Evolutionary conservation across 352 stramenopile genomes (phyloP), one percentile per base, ranked within the genome.

Genomic region (Pythium coloratum): DNA sequence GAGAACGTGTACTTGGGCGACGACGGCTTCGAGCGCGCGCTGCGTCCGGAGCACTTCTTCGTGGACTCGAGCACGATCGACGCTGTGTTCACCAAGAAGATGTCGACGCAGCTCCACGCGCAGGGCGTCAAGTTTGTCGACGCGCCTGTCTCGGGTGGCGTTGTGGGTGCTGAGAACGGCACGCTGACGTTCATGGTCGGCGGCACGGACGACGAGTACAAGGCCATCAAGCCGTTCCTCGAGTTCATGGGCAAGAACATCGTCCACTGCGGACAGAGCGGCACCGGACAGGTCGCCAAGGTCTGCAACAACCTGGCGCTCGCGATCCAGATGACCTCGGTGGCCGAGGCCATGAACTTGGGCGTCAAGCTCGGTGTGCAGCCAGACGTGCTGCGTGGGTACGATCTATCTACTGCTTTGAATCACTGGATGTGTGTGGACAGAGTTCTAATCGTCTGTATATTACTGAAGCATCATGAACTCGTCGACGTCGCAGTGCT

Each of bases 161-260:
- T 99, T 16, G 90, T 91, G 14, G 97, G 96, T n/a, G 97, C 97
- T 6, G 83, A 96, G 72, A 95, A 97, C 65, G 96, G 81, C 30
- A 99, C 95, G 46, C 80, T 99, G 16, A 99, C 97, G n/a, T 99
- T 99, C 80, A 99, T 99, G 92, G 92, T 98, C 40, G 95, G 96
- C 49, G 91, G 89, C 55, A 72, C 79, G 42, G 55, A 61, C 14
- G 62, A 73, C 2, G 86, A 90, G 50, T 95, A 90, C 58, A 72
- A 92, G 47, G 66, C 74, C 10, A 78, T 92, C 55, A 92, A 92
- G 75, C 84, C 87, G 18, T 66, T 98, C 32, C 75, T 99, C 34
- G 65, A 89, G 58, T 72, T 76, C 18, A 99, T 99, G 97, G 97
- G 97, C 34, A 89, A 93, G 67, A 97, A 97, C 71, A 82, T 98